These are phyloP conservation scores for Cantharellus cinnabarinus DNA, from an alignment of 768 basidiomycete genomes.

Conservation along the genomic window DNA sequence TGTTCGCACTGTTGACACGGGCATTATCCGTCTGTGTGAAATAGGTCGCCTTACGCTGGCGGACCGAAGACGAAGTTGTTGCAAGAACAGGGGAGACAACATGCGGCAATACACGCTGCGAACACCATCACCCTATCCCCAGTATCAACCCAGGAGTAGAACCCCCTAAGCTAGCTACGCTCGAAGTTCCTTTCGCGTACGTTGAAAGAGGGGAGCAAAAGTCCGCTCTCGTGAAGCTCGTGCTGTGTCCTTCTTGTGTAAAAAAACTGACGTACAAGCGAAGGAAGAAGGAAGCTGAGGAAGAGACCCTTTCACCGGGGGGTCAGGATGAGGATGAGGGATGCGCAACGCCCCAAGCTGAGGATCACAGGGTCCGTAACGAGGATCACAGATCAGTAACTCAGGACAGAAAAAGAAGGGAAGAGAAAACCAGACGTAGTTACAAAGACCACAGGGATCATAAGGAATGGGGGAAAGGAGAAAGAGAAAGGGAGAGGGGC, in stretches of 20 bases:
- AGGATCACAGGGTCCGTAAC: no score
- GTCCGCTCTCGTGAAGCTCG: constrained; percentile 75
- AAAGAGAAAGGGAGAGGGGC: no score
- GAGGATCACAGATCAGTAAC: no score
- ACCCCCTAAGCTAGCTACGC: constrained; percentile 33
- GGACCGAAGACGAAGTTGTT: constrained; percentile 79
- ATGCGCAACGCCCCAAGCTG: no score
- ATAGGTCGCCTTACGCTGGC: constrained; percentile 82
- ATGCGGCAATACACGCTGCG: constrained; percentile 78
- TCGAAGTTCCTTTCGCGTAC: constrained; percentile 84
- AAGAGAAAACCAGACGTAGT: no score
- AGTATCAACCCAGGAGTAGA: constrained; percentile 9
- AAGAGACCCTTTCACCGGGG: not conserved
- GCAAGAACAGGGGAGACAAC: constrained; percentile 68
- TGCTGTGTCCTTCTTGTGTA: constrained; percentile 57
- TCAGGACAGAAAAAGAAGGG: no score
- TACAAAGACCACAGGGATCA: no score
- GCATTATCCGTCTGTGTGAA: not conserved
- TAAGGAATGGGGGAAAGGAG: no score
- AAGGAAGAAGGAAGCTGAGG: constrained; percentile 30
- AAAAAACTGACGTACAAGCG: constrained; percentile 79
- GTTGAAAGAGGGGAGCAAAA: constrained; percentile 55
- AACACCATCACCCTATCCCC: constrained; percentile 28
- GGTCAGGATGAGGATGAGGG: not conserved
- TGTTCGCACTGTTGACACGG: not conserved